These are phyloP conservation scores for Sclerotinia nivalis DNA, from an alignment of 2,329 filamentous ascomycete genomes.

Conservation along the genomic window DNA sequence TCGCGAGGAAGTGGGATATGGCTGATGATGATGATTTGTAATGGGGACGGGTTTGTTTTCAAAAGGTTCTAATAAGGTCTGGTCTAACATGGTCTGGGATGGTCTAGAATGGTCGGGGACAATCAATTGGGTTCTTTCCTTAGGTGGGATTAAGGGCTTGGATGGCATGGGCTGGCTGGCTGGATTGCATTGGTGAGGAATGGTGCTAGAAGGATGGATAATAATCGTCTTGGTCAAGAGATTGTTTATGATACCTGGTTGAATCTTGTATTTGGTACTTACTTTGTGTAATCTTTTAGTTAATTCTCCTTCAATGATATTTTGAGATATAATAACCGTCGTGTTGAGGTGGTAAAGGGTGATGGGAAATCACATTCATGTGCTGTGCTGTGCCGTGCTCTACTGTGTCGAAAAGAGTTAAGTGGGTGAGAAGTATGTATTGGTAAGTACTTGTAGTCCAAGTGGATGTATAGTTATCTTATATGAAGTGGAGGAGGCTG, in stretches of 20 bases:
- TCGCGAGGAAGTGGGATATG: slow-evolving; percentile 40
- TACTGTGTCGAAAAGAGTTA: not conserved
- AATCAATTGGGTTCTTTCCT: not conserved
- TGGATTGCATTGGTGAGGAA: not conserved
- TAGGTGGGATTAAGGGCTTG: not conserved
- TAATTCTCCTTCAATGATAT: not conserved
- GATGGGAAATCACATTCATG: not conserved
- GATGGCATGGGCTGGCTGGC: not conserved
- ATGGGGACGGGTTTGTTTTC: not conserved
- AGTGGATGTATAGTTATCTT: not conserved
- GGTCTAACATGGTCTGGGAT: not conserved
- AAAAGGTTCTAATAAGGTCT: not conserved
- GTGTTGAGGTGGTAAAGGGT: no score
- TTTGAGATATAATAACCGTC: not conserved
- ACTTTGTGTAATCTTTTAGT: not conserved
- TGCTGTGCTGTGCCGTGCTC: not conserved
- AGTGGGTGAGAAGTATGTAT: not conserved
- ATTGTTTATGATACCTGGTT: slow-evolving; percentile 11
- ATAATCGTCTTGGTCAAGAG: not conserved
- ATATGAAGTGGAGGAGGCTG: no score
- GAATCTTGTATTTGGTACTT: not conserved
- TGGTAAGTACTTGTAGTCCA: not conserved
- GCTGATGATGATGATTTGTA: slow-evolving; percentile 34
- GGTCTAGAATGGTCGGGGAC: not conserved
- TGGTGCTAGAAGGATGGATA: not conserved